Conservation (phyloP, 495 filamentous ascomycete genomes). For the Aspergillus taichungensis region DNA sequence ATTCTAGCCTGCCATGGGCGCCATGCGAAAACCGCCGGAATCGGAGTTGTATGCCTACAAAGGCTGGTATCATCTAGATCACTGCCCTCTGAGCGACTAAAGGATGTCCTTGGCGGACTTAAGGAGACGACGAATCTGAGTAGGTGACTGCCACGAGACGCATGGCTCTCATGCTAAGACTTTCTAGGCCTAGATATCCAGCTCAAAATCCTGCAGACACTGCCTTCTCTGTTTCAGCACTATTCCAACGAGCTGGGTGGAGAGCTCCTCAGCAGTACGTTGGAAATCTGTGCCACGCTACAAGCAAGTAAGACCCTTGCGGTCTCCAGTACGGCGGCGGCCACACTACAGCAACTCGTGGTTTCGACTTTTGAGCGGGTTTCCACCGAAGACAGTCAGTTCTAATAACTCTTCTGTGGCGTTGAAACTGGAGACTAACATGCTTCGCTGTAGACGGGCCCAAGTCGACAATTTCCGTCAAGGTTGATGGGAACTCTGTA, state of each 20-base stretch:
- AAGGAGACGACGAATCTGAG: constrained; percentile 66
- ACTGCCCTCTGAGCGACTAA: constrained; percentile 62
- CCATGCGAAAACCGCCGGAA: constrained; percentile 80
- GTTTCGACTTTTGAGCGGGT: constrained; percentile 91
- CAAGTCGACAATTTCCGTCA: constrained; percentile 25
- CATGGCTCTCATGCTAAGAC: constrained; percentile 17
- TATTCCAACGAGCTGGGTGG: constrained; percentile 76
- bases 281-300: constrained; percentile 85
- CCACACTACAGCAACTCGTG: constrained; percentile 89
- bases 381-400: constrained; percentile 59
- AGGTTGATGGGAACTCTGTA: constrained; percentile 49
- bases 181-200: constrained; percentile 76
- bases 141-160: constrained; percentile 16
- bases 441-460: constrained; percentile 41
- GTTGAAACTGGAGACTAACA: constrained; percentile 37
- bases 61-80: constrained; percentile 73
- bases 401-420: not conserved
- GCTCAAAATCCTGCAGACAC: constrained; percentile 87
- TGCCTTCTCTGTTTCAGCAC: constrained; percentile 87
- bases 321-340: constrained; percentile 89
- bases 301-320: constrained; percentile 85
- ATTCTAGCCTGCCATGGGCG: constrained; percentile 82
- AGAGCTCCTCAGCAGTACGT: constrained; percentile 66
- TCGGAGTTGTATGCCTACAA: constrained; percentile 80
- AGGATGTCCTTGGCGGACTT: constrained; percentile 78